Evolutionary conservation across 805 yeast genomes (phyloP), one percentile per base, ranked within the genome.

Genomic region (Limtongia smithiae): DNA sequence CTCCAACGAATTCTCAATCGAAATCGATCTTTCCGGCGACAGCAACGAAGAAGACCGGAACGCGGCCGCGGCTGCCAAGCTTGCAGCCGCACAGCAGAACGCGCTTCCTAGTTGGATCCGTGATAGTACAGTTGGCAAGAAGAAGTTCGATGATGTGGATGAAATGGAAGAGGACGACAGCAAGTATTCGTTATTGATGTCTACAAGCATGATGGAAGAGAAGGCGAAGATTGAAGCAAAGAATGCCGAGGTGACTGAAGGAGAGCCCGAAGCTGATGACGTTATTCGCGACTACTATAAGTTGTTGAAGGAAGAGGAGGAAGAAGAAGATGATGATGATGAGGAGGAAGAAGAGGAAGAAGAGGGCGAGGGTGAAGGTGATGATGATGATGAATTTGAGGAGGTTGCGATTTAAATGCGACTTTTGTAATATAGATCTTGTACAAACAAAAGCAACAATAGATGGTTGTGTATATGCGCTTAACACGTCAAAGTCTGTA

Each of bases 91-190:
- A 67, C 83, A 85, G 63, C 96, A 91, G 67, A 93, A 93, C 65
- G 96, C 96, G 3, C 74, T 93, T 58, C 99, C 99, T 6, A 83
- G 93, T 25, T 93, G 99, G 99, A 96, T 93, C 65, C 80, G 84
- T 57, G 83, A 83, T 59, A 81, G 91, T 63, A 90, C 99, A 0
- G 91, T 91, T 58, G 96, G 95, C 79, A 50, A 85, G 82, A 50
- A 45, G 8, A 31, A 5, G 43, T 7, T 9, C 28, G 28, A 25
- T 9, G 28, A 25, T 7, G 6, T 25, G 6, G 28, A 25, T 7
- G 28, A 25, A 6, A 9, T 25, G 6, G 28, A 7, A 7, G 9
- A 7, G n/a, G 34, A 12, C 22, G 43, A 28, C 15, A 40, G 17
- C 12, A 8, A 33, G 5, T 25, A 12, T 14, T 14, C 17, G 33